Percentiles rank a stretch among this genome's conserved stretches.
These are phyloP conservation scores for Salix koriyanagi DNA, from an alignment of 345 rosid species.

Conservation along the genomic window DNA sequence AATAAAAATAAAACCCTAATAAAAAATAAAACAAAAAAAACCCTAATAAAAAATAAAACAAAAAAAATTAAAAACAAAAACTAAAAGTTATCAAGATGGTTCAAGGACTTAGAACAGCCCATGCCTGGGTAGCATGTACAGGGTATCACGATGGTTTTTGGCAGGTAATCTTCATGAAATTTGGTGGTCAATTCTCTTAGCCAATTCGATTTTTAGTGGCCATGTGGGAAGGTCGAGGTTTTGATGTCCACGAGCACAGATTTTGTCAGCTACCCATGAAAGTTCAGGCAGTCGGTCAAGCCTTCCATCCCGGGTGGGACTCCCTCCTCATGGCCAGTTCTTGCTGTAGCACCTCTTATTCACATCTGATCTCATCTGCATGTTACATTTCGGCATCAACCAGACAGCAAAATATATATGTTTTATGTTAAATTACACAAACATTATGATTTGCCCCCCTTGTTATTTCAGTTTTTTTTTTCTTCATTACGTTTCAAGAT, in stretches of 20 bases:
- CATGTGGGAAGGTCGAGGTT: background rate
- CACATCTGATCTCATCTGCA: background rate
- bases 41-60: too few relatives aligned
- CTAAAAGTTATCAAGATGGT: too few relatives aligned
- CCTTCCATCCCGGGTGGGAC: conserved; percentile 2
- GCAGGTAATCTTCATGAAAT: background rate
- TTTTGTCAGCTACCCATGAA: background rate
- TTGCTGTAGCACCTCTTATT: background rate
- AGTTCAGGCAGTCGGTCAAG: background rate
- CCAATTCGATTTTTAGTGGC: background rate
- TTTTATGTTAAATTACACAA: too few relatives aligned
- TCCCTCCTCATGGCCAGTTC: background rate
- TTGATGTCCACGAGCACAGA: background rate
- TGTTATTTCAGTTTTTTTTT: too few relatives aligned
- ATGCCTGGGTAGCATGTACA: conserved; percentile 4
- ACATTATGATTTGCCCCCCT: too few relatives aligned
- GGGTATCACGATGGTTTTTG: background rate
- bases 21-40: too few relatives aligned
- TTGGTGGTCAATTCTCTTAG: background rate
- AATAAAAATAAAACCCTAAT: too few relatives aligned
- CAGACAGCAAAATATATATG: too few relatives aligned
- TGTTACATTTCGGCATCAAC: too few relatives aligned
- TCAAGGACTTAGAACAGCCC: background rate
- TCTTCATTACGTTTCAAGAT: too few relatives aligned
- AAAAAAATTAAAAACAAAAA: too few relatives aligned